These are phyloP conservation scores for Citrullus mucosospermus DNA, from an alignment of 306 rosid species.

Conservation along the genomic window DNA sequence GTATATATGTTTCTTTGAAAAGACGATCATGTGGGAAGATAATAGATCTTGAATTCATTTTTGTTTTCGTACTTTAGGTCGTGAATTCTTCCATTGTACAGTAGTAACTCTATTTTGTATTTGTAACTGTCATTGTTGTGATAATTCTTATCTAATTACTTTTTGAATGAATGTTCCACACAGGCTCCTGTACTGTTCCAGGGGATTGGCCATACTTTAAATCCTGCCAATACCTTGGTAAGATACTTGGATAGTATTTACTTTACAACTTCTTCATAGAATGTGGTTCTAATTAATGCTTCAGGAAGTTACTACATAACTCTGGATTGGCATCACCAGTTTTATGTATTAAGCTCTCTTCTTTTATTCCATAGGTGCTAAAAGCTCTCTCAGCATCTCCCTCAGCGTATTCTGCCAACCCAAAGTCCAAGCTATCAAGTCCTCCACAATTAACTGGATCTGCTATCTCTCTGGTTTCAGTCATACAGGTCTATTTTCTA, in stretches of 20 bases:
- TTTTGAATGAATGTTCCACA: conserved; percentile 16
- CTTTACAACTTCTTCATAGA: not conserved
- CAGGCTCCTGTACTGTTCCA: conserved; percentile 98
- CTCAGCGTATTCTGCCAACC: conserved; percentile 82
- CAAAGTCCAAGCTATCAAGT: conserved; percentile 62
- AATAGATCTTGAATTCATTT: not conserved
- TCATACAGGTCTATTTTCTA: conserved; percentile 45
- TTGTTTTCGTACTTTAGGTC: not conserved
- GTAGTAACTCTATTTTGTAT: not conserved
- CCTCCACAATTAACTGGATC: conserved; percentile 92
- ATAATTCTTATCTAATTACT: conserved; percentile 11
- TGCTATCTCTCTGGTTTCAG: conserved; percentile 71
- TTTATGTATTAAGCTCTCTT: not conserved
- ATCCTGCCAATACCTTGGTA: conserved; percentile 83
- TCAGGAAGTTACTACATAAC: conserved; percentile 1
- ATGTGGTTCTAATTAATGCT: not conserved
- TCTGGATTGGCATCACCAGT: conserved; percentile 8
- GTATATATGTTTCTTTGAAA: not conserved
- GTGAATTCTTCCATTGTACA: not conserved
- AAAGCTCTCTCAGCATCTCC: conserved; percentile 87
- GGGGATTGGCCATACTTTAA: conserved; percentile 83
- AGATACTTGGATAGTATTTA: conserved; percentile 13
- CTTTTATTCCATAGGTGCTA: conserved; percentile 44
- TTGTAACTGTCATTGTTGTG: not conserved
- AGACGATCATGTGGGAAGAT: not conserved